A percentile compares a stretch with the other conserved stretches of the same genome.
Evolutionary conservation across 163 green algal species (phyloP).

Genomic region (Scenedesmus sp.): DNA sequence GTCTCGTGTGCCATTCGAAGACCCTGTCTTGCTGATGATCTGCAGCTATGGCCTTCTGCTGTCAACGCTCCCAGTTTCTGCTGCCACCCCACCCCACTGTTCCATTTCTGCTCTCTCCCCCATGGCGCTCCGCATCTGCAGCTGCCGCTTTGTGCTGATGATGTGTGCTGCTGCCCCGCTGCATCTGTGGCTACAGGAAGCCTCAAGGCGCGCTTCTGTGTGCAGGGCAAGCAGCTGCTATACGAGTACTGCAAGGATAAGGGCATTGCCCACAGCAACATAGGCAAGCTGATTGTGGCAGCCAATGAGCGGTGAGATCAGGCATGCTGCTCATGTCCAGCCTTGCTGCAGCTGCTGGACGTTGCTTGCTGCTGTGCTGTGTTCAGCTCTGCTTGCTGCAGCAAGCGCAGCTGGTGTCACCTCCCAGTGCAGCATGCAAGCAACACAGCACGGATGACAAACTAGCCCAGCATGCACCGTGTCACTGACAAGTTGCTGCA

Average conservation of each 20-base stretch:
- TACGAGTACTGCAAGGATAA: conserved; percentile 65
- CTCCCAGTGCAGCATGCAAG: neutral
- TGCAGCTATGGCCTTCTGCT: too few species aligned
- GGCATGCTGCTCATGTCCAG: neutral
- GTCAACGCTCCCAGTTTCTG: too few species aligned
- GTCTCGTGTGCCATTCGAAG: too few species aligned
- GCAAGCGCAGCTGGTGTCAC: too few species aligned
- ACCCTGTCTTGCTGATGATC: too few species aligned
- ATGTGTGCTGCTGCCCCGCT: neutral
- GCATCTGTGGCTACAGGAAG: conserved; percentile 48
- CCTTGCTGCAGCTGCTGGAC: neutral
- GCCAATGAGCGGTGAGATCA: conserved; percentile 40
- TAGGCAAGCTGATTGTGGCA: conserved; percentile 73
- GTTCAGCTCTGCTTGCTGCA: neutral
- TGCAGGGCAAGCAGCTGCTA: conserved; percentile 70
- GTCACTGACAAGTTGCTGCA: neutral
- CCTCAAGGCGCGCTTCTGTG: conserved; percentile 81
- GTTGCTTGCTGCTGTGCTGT: neutral
- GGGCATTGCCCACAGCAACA: conserved; percentile 54
- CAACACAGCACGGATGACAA: neutral
- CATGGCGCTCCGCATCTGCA: too few species aligned
- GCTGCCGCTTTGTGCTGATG: neutral
- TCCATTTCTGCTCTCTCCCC: too few species aligned
- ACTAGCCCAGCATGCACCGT: neutral
- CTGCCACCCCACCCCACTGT: too few species aligned